Evolutionary conservation across 148 eudicot species (phyloP), one percentile per base, ranked within the genome.

Genomic region (Chenopodium berlandieri): DNA sequence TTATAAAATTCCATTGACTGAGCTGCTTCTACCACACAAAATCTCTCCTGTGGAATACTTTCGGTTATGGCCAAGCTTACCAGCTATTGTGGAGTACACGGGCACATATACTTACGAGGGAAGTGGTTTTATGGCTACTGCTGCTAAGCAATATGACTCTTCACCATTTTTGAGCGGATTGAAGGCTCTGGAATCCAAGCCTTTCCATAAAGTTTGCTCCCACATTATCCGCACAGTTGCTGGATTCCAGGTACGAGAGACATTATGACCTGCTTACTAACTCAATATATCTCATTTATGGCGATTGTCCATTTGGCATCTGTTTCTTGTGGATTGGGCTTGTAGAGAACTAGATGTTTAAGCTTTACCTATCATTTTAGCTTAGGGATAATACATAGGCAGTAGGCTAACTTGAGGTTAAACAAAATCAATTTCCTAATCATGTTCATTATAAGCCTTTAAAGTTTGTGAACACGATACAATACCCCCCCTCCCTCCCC

Each of bases 51-150:
- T 95, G 17, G 99, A 95, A 82, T 95, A 89, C 83, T 95, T 95
- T 82, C 94, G 99, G 48, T 82, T 95, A 72, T 95, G 99, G 99
- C 99, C 99, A 79, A 95, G 99, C 89, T 90, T 95, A 75, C 99
- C 97, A 84, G 99, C 97, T 83, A 90, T 93, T 80, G 91, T 93
- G 70, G 99, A 95, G 89, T 95, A 85, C 78, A 92, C 97, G 22
- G 99, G 99, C 71, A 92, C 97, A 47, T 95, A 95, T 75, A 91
- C 92, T 68, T 95, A 95, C 16, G 97, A 95, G 87, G 97, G 99
- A 82, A 95, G 99, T 93, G 99, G 97, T 37, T 95, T 93, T 83
- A 91, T 83, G 89, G 99, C 99, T 40, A 93, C 97, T 79, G 99
- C 99, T 72, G 99, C 99, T 14, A 95, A 95, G 88, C 99, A 95